Evolutionary conservation across 352 stramenopile species (phyloP).

Genomic region (Globisporangium ultimum): DNA sequence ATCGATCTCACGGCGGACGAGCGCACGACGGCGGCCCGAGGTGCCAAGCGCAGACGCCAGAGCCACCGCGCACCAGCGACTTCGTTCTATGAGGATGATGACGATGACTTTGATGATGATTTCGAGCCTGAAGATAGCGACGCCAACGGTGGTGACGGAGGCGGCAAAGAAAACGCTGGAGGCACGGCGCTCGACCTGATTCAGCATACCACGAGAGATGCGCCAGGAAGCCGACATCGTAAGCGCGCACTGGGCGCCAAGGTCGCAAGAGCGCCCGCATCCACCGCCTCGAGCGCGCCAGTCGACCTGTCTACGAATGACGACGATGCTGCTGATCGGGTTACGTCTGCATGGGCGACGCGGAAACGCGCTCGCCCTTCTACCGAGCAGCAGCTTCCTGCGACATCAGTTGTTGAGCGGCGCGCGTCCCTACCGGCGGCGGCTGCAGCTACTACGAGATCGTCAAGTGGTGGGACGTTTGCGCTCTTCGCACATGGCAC

Average conservation of each 20-base stretch:
- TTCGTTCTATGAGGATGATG: constrained; percentile 61
- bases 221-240: constrained; percentile 13
- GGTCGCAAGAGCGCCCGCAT: neutral
- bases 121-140: constrained; percentile 12
- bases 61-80: neutral
- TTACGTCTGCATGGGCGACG: constrained; percentile 8
- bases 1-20: constrained; percentile 42
- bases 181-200: constrained; percentile 43
- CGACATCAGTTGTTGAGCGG: neutral
- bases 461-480: neutral
- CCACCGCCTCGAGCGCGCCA: neutral
- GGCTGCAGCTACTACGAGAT: neutral
- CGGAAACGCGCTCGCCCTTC: constrained; percentile 3
- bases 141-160: constrained; percentile 20
- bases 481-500: constrained; percentile 1
- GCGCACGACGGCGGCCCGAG: constrained; percentile 6
- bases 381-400: neutral
- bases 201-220: constrained; percentile 13
- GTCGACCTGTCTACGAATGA: neutral
- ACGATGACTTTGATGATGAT: constrained; percentile 19
- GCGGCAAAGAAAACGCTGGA: constrained; percentile 1
- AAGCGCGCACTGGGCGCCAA: neutral
- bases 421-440: neutral
- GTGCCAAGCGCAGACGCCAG: neutral
- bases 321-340: neutral